phyloP scores from a whole-genome alignment of 164 flowering plant genomes.

The Amborella trichopoda region DNA sequence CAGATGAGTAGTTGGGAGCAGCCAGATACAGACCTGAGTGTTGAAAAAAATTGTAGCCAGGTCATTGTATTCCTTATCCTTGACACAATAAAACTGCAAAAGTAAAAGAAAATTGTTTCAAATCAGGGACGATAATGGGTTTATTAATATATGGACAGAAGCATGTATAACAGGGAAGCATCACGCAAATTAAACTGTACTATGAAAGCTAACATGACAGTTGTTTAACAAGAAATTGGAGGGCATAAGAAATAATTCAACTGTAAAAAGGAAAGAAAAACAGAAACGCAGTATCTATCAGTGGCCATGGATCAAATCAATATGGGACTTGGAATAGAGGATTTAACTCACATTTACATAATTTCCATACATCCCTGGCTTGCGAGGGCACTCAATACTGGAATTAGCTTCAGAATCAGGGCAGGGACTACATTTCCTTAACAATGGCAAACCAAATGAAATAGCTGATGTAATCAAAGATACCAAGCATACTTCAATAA shows the following conservation, averaged over 20 bases:
- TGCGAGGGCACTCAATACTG: constrained; percentile 77
- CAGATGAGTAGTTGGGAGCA: too few species aligned
- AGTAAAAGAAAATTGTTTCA: not conserved
- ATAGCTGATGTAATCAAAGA: constrained; percentile 73
- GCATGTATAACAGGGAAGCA: too few species aligned
- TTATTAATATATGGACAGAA: too few species aligned
- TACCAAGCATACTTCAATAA: constrained; percentile 79
- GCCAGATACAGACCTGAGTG: constrained; percentile 73
- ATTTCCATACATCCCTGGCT: constrained; percentile 96
- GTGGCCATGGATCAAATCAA: not conserved
- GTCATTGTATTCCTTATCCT: constrained; percentile 86
- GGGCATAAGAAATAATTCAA: too few species aligned
- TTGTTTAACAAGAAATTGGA: too few species aligned
- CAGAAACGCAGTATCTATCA: not conserved
- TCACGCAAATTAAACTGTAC: too few species aligned
- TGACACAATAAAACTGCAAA: constrained; percentile 72
- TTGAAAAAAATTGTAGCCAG: constrained; percentile 97
- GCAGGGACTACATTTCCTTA: constrained; percentile 86
- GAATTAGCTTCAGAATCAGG: constrained; percentile 57
- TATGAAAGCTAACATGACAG: too few species aligned
- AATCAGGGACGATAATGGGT: too few species aligned
- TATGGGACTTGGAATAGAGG: not conserved
- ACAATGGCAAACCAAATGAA: constrained; percentile 88
- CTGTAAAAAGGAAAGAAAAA: too few species aligned
- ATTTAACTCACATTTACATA: constrained; percentile 82